These are phyloP conservation scores for Populus trichocarpa DNA, from an alignment of 441 rosid species.

Conservation along the genomic window DNA sequence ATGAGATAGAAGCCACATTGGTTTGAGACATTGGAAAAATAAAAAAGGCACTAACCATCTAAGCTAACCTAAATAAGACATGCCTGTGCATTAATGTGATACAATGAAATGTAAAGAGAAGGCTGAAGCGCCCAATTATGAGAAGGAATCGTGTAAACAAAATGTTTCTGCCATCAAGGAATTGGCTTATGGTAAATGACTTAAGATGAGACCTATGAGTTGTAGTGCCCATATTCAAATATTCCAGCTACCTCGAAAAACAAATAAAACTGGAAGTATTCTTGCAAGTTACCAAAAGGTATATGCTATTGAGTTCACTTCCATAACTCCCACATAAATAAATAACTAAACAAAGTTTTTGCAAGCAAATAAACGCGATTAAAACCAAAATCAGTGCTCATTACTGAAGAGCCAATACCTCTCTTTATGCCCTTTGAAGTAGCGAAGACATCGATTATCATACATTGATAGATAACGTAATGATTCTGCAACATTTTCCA, in stretches of 20 bases:
- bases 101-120: background rate
- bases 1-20: background rate
- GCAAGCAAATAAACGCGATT: background rate
- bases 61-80: background rate
- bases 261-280: background rate
- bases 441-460: conserved; percentile 90
- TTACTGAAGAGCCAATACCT: conserved; percentile 41
- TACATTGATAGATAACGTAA: conserved; percentile 88
- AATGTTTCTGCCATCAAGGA: background rate
- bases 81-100: background rate
- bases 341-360: background rate
- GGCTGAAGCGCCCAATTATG: background rate
- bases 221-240: background rate
- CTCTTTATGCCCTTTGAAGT: conserved; percentile 95
- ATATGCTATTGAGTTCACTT: background rate
- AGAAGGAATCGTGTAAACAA: background rate
- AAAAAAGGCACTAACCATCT: background rate
- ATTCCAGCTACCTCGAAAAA: background rate
- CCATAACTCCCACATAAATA: background rate
- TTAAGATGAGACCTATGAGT: background rate
- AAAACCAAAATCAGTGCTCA: background rate
- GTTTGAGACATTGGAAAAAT: background rate
- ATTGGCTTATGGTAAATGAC: background rate
- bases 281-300: background rate
- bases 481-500: conserved; percentile 47